Evolutionary conservation across 1,139 yeast genomes (phyloP), one percentile per base, ranked within the genome.

Genomic region (Suhomyces coccinellae): DNA sequence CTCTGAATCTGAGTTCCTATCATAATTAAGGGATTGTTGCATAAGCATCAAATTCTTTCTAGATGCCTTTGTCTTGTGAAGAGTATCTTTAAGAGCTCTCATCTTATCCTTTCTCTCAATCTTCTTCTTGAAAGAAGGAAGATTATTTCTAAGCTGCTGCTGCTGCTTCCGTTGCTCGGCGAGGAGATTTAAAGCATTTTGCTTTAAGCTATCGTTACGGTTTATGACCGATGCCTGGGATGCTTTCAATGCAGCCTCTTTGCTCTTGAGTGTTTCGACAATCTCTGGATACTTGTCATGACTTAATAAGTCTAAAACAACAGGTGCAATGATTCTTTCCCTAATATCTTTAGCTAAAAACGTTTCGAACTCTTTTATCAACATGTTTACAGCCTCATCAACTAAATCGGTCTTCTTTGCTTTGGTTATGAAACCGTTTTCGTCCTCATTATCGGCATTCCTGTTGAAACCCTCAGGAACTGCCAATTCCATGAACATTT

Each of bases 271-370:
- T 34, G 75, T 77, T n/a, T 71, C 71, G 28, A 81, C 65, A 22
- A 80, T 54, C 2, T 72, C 73, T 0, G 87, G 83, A 55, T 81
- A 85, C 41, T 78, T 77, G 4, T 78, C 80, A 38, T 82, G 85
- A 48, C 79, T 77, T 51, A 89, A 71, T 15, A 78, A 67, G 29
- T 83, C 85, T 44, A 86, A 72, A 14, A 89, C 78, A 1, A 77
- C 74, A 0, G 95, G 91, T 0, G 89, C 91, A 30, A 87, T 77
- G 6, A 87, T 69, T 52, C 90, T 79, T 56, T 84, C 93, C 55
- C 88, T 73, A 30, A 89, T 79, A 64, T 89, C 96, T 50, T 85
- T 84, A 31, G 82, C 68, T 42, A 89, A 64, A 43, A 84, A 82
- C 6, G 73, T 68, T 51, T 80, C 80, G 44, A 89, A 74, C 51